phyloP scores from a whole-genome alignment of 306 rosid species.

The Sicyos baderoa region DNA sequence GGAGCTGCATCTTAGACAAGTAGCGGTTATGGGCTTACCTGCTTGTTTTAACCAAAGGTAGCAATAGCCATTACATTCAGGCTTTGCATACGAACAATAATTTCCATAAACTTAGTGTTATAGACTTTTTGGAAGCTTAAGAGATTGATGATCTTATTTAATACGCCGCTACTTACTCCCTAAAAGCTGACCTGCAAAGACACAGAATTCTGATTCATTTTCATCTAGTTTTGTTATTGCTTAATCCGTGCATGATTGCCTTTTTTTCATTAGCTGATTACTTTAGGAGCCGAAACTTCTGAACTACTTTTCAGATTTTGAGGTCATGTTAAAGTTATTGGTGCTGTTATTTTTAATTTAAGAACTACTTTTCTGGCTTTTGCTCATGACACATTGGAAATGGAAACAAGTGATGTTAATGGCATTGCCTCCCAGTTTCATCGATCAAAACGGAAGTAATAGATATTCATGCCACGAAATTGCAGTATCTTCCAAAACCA shows the following conservation, averaged over 20 bases:
- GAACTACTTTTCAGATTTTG: neutral
- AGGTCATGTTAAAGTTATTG: neutral
- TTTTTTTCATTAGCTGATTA: neutral
- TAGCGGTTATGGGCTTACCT: slow-evolving; percentile 55
- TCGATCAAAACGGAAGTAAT: slow-evolving; percentile 58
- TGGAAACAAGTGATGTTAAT: slow-evolving; percentile 53
- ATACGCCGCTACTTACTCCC: neutral
- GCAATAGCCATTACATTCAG: slow-evolving; percentile 14
- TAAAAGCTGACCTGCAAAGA: too few relatives aligned
- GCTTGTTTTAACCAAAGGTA: slow-evolving; percentile 77
- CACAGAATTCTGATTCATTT: neutral
- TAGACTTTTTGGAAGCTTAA: neutral
- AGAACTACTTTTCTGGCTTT: slow-evolving; percentile 73
- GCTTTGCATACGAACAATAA: neutral
- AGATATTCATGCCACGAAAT: neutral
- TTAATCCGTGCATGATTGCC: neutral
- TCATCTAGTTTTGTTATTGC: neutral
- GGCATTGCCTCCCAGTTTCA: slow-evolving; percentile 56
- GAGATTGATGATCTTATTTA: neutral
- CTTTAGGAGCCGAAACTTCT: neutral
- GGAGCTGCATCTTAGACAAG: slow-evolving; percentile 69
- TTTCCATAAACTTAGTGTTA: neutral
- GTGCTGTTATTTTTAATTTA: neutral
- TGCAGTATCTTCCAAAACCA: neutral
- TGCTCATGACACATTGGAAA: slow-evolving; percentile 58